A percentile compares a stretch with the other conserved stretches of the same genome.
Evolutionary conservation across 192 early-diverging fungal species (phyloP).

Genomic region (Diversispora eburnea): DNA sequence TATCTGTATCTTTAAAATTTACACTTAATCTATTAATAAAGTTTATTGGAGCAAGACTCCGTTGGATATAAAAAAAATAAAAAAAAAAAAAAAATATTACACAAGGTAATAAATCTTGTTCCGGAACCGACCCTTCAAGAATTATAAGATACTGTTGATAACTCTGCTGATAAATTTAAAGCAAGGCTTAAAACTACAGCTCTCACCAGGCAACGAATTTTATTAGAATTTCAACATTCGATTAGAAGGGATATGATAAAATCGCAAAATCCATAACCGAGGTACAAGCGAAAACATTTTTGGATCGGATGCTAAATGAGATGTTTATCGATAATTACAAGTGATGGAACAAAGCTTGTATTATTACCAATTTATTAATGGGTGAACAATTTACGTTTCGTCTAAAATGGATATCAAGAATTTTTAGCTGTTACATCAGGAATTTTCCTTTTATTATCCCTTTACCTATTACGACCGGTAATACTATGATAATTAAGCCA

Average conservation of each 20-base stretch:
- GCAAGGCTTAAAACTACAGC: constrained; percentile 81
- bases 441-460: constrained; percentile 97
- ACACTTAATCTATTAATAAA: too few relatives aligned
- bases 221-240: constrained; percentile 86
- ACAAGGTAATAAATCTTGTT: constrained; percentile 83
- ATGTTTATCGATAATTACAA: constrained; percentile 87
- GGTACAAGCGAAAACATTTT: constrained; percentile 92
- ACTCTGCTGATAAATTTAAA: constrained; percentile 76
- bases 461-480: constrained; percentile 85
- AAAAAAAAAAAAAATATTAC: too few relatives aligned
- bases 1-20: too few relatives aligned
- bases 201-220: constrained; percentile 80
- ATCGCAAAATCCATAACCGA: constrained; percentile 77
- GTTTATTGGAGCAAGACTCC: too few relatives aligned
- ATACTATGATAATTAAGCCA: constrained; percentile 89
- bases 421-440: constrained; percentile 90
- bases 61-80: too few relatives aligned
- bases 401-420: constrained; percentile 94
- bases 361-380: constrained; percentile 77
- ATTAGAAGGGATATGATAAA: constrained; percentile 72
- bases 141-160: constrained; percentile 68
- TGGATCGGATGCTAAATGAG: constrained; percentile 88
- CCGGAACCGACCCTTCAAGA: constrained; percentile 84
- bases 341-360: constrained; percentile 82
- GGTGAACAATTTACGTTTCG: constrained; percentile 75